Conservation (phyloP, 768 basidiomycete species). For the Boletus edulis region DNA sequence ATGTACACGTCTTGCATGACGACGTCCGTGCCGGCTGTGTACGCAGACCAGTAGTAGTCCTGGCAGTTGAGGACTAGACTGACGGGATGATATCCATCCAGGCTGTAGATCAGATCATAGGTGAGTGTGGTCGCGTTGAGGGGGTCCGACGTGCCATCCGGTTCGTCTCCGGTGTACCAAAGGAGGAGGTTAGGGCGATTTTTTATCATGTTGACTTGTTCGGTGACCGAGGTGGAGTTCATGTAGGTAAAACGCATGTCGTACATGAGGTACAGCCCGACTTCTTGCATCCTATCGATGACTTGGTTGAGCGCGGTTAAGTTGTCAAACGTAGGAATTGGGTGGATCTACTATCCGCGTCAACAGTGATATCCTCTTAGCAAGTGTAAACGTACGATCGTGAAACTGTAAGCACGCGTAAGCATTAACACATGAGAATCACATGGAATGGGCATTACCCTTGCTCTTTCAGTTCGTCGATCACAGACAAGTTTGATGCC, state of each 20-base stretch:
- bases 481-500: conserved; percentile 19
- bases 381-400: conserved; percentile 31
- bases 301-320: conserved; percentile 55
- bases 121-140: conserved; percentile 50
- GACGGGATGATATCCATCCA: conserved; percentile 68
- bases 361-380: background rate
- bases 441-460: conserved; percentile 10
- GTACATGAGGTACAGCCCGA: conserved; percentile 74
- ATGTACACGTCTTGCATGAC: conserved; percentile 61
- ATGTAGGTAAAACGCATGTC: conserved; percentile 77
- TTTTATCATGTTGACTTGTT: conserved; percentile 69
- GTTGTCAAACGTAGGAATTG: conserved; percentile 64
- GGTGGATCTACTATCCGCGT: conserved; percentile 51
- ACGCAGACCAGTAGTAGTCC: conserved; percentile 60
- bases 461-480: conserved; percentile 33
- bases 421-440: background rate
- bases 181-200: conserved; percentile 64
- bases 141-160: conserved; percentile 68
- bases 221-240: conserved; percentile 58
- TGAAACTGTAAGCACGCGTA: conserved; percentile 8
- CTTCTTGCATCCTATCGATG: conserved; percentile 69
- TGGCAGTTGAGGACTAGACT: conserved; percentile 64
- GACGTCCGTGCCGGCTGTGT: conserved; percentile 65
- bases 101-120: conserved; percentile 53
- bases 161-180: conserved; percentile 77